Base-by-base conservation (phyloP, 306 rosid genomes). In the Vigna mungo region DNA sequence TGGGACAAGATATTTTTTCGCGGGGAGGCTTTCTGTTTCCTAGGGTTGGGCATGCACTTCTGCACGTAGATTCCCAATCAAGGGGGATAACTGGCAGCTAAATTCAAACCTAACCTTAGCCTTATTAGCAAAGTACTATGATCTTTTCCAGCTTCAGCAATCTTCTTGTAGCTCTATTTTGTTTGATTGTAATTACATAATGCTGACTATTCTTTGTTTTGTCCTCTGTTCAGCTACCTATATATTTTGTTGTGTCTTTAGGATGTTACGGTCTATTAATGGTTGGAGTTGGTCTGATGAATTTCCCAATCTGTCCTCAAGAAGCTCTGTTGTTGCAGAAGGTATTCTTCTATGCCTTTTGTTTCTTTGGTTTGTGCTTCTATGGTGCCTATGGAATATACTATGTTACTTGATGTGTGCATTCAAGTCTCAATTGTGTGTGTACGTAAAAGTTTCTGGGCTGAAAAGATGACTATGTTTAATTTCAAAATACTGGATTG, bases 261-360 rank as follows among this genome's bases (percentile, higher is more conserved):
- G 98, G 98, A 84, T 94, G 98, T 87, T 94, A 94, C 39, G 97
- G 97, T 75, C 84, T 91, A 17, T 81, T 93, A 76, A 91, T 93
- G 98, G 97, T 94, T 69, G 97, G 98, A 81, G 83, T 94, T 64
- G 98, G 98, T 85, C 82, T 94, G 68, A 83, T 94, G 88, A 84
- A 78, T 79, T 94, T 94, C 67, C 98, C 92, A 17, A 94, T 94
- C 73, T 94, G 96, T 83, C 98, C 96, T 79, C 87, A 81, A 53
- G 97, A 94, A 87, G 93, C 96, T 41, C 37, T 82, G 30, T 78
- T 94, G 72, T 74, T 91, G 81, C 89, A 91, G 68, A 76, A 91
- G 97, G 98, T 90, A 85, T 54, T 75, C 39, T 70, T 82, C 21
- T 74, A 53, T 56, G 2, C 16, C 37, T 30, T 71, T 13, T 67